Evolutionary conservation across 1,139 yeast species (phyloP).

Genomic region (Cylindricascospora bacillispora): DNA sequence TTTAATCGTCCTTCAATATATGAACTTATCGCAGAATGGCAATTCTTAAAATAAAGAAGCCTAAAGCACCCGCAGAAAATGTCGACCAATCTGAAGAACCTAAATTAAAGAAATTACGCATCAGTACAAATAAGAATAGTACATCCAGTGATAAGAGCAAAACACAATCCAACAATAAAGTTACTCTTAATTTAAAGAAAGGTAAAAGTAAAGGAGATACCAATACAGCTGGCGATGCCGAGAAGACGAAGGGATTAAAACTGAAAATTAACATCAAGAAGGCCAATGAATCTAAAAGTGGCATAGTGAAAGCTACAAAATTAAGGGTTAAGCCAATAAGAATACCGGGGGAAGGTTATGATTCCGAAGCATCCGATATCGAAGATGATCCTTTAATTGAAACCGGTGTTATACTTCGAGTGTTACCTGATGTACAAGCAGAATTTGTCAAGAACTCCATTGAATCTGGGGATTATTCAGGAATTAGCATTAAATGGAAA

Average conservation of each 20-base stretch:
- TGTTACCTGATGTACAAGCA: slow-evolving; percentile 51
- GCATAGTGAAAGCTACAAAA: slow-evolving; percentile 34
- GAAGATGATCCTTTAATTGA: slow-evolving; percentile 92
- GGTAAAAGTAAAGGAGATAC: slow-evolving; percentile 8
- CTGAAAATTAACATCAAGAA: slow-evolving; percentile 26
- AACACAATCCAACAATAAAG: too few species aligned
- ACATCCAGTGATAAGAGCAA: too few species aligned
- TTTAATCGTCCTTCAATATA: too few species aligned
- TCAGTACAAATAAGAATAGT: slow-evolving; percentile 16
- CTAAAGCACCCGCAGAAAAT: slow-evolving; percentile 10
- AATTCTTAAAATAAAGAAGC: slow-evolving; percentile 23
- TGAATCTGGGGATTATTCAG: slow-evolving; percentile 68
- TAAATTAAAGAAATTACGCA: slow-evolving; percentile 16
- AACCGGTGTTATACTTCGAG: slow-evolving; percentile 70
- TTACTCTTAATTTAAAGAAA: background rate
- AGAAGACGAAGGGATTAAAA: slow-evolving; percentile 6
- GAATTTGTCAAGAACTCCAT: slow-evolving; percentile 71
- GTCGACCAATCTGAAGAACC: slow-evolving; percentile 10
- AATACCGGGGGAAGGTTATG: slow-evolving; percentile 91
- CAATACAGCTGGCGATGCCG: slow-evolving; percentile 6
- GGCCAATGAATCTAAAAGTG: slow-evolving; percentile 7
- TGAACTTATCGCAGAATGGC: slow-evolving; percentile 12
- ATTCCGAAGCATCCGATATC: slow-evolving; percentile 90
- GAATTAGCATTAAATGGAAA: slow-evolving; percentile 66
- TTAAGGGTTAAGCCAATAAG: slow-evolving; percentile 74